Evolutionary conservation across 2,329 filamentous ascomycete species (phyloP).

Genomic region (Fusarium chlamydosporum): DNA sequence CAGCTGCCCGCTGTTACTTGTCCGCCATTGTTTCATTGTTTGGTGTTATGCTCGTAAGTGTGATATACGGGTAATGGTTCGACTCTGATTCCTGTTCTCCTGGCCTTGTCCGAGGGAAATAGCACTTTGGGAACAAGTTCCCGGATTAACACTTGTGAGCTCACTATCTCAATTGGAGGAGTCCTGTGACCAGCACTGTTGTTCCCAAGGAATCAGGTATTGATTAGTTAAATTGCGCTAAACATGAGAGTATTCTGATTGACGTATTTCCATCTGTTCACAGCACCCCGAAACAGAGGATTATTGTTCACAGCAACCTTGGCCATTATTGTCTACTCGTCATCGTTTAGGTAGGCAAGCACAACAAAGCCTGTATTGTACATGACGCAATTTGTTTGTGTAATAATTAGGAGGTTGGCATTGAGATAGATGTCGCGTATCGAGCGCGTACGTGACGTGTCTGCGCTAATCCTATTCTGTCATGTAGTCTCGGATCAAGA

Average conservation of each 20-base stretch:
- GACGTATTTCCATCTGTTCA: background rate
- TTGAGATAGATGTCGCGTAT: background rate
- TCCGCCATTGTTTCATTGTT: background rate
- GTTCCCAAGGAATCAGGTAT: background rate
- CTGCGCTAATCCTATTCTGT: background rate
- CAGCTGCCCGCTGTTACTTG: background rate
- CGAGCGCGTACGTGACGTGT: background rate
- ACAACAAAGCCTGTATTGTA: too few relatives aligned
- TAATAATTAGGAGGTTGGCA: background rate
- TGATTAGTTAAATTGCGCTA: background rate
- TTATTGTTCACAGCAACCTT: background rate
- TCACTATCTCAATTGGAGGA: background rate
- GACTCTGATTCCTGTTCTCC: background rate
- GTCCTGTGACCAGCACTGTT: background rate
- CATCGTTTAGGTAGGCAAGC: background rate
- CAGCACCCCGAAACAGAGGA: background rate
- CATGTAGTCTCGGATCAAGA: fast-evolving
- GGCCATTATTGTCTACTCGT: background rate
- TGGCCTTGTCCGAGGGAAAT: background rate
- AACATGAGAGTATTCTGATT: background rate
- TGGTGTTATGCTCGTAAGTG: background rate
- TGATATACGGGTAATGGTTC: background rate
- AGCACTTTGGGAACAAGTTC: background rate
- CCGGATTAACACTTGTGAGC: too few relatives aligned
- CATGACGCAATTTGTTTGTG: background rate